Percentiles rank a stretch among this genome's conserved stretches.
Evolutionary conservation across 345 rosid genomes (phyloP).

Genomic region (Litchi chinensis): DNA sequence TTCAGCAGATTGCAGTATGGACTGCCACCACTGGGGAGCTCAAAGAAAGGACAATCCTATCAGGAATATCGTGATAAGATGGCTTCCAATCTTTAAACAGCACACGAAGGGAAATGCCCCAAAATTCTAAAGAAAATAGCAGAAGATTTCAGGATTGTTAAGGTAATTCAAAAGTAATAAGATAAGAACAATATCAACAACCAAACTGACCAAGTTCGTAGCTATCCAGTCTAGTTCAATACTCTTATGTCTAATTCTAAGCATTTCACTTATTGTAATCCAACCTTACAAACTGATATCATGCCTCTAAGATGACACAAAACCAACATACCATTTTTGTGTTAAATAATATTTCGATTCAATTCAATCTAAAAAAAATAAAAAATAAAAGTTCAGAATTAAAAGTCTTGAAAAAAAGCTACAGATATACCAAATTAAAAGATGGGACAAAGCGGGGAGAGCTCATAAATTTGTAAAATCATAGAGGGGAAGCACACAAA

Average conservation of each 20-base stretch:
- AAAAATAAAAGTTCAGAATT: not conserved
- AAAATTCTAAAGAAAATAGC: not conserved
- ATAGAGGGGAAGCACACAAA: not conserved
- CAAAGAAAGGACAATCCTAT: not conserved
- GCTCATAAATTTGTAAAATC: not conserved
- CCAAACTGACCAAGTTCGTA: not conserved
- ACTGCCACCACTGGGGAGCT: not conserved
- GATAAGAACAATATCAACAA: slow-evolving; percentile 2
- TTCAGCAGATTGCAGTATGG: not conserved
- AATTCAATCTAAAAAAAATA: not conserved
- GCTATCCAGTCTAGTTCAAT: not conserved
- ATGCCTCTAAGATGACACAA: not conserved
- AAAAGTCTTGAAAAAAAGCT: not conserved
- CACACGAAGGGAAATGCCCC: not conserved
- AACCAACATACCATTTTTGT: not conserved
- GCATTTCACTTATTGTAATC: not conserved
- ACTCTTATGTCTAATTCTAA: not conserved
- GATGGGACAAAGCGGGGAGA: not conserved
- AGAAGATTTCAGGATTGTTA: not conserved
- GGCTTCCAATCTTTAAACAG: not conserved
- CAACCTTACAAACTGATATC: not conserved
- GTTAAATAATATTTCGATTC: not conserved
- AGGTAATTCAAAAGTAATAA: not conserved
- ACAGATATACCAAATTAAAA: not conserved
- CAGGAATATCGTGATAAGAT: not conserved